Conservation (phyloP, 768 basidiomycete genomes). For the Podaxis pistillaris region DNA sequence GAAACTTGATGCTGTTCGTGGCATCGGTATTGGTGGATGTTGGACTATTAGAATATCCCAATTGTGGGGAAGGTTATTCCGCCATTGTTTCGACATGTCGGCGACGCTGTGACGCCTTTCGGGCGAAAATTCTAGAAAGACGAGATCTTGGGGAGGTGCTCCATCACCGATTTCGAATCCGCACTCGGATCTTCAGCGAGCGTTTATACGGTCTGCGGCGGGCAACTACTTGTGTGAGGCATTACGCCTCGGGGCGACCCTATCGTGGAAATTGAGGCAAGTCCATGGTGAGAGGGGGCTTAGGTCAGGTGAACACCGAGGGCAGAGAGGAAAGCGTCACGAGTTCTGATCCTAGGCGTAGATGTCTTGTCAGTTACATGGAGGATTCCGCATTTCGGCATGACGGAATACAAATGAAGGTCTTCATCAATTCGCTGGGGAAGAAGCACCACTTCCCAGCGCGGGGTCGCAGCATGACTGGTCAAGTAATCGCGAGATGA, state of each 20-base stretch:
- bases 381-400: neutral
- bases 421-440: slow-evolving; percentile 3
- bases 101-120: neutral
- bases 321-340: neutral
- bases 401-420: neutral
- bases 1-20: neutral
- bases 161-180: neutral
- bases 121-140: neutral
- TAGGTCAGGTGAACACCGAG: neutral
- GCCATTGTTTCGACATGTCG: neutral
- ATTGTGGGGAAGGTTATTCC: neutral
- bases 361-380: neutral
- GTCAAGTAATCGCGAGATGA: neutral
- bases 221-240: neutral
- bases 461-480: neutral
- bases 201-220: neutral
- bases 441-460: neutral
- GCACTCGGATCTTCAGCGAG: neutral
- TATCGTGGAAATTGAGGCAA: neutral
- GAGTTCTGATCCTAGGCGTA: neutral
- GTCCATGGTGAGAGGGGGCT: neutral
- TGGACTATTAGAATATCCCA: neutral
- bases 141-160: neutral
- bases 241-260: neutral
- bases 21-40: neutral